These are phyloP conservation scores for Podospora tetraspora DNA, from an alignment of 495 filamentous ascomycete species.

Conservation along the genomic window DNA sequence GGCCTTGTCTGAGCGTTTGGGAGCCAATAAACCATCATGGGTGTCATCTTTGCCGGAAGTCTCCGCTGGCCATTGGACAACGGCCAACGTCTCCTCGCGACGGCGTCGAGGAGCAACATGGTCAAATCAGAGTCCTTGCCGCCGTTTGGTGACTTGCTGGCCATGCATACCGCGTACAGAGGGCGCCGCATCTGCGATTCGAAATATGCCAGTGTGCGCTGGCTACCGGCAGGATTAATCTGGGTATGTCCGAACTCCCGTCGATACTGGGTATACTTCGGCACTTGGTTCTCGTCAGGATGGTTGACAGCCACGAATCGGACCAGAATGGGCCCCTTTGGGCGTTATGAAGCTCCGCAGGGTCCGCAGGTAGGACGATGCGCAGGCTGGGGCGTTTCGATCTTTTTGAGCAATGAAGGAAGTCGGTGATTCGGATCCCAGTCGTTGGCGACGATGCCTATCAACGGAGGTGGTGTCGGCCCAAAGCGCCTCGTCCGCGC, in stretches of 20 bases:
- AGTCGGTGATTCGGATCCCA: background rate
- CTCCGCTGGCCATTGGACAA: conserved; percentile 17
- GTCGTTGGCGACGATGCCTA: conserved; percentile 8
- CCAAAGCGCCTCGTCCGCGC: conserved; percentile 21
- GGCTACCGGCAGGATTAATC: conserved; percentile 8
- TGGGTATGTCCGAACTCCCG: conserved; percentile 2
- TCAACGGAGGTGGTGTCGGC: conserved; percentile 11
- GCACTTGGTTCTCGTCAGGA: background rate
- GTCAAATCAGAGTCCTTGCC: conserved; percentile 3
- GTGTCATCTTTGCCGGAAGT: conserved; percentile 10
- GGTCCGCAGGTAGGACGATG: background rate
- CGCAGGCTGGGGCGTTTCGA: background rate
- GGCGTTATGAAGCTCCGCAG: conserved; percentile 10
- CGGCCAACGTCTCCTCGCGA: conserved; percentile 3
- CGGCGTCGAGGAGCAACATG: conserved; percentile 2
- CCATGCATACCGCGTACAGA: conserved; percentile 36
- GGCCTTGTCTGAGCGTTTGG: conserved; percentile 18
- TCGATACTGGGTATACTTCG: background rate
- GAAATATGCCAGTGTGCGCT: conserved; percentile 13
- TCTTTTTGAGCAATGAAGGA: conserved; percentile 5
- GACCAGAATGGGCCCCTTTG: conserved; percentile 13
- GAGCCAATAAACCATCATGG: conserved; percentile 3
- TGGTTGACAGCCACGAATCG: background rate
- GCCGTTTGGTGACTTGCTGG: conserved; percentile 31
- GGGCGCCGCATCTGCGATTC: conserved; percentile 17